phyloP scores from a whole-genome alignment of 2,329 filamentous ascomycete species.

The Aspergillus hiratsukae region DNA sequence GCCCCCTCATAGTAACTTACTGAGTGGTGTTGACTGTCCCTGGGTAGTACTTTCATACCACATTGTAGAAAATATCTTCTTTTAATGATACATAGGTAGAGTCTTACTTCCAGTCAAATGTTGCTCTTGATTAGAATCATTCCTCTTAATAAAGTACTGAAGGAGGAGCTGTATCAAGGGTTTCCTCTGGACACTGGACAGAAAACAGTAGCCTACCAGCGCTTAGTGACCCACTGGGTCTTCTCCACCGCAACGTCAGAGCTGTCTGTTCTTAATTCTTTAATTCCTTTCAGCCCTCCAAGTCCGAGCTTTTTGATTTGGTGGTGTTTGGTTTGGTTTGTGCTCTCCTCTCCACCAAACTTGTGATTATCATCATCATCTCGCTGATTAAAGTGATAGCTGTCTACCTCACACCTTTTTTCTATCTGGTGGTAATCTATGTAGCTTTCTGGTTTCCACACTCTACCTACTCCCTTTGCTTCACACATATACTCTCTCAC shows the following conservation, averaged over 20 bases:
- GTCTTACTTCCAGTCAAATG: not conserved
- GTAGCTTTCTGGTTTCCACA: not conserved
- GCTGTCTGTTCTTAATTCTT: constrained; percentile 3
- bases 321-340: not conserved
- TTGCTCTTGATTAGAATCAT: too few relatives aligned
- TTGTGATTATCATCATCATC: constrained; percentile 1
- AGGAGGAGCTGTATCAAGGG: not conserved
- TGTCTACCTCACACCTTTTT: not conserved
- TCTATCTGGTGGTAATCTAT: not conserved
- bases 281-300: not conserved
- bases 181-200: not conserved
- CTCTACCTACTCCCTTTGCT: not conserved
- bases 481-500: not conserved
- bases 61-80: not conserved
- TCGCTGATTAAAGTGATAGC: not conserved
- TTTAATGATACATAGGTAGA: not conserved
- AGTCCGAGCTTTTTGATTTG: not conserved
- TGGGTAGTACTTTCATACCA: not conserved
- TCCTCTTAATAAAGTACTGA: too few relatives aligned
- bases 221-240: constrained; percentile 1
- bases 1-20: too few relatives aligned
- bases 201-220: too few relatives aligned
- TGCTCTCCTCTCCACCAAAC: not conserved
- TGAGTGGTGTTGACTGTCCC: too few relatives aligned
- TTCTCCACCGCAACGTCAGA: constrained; percentile 18